Evolutionary conservation across 306 rosid genomes (phyloP), one percentile per base, ranked within the genome.

Genomic region (Malus sieversii): DNA sequence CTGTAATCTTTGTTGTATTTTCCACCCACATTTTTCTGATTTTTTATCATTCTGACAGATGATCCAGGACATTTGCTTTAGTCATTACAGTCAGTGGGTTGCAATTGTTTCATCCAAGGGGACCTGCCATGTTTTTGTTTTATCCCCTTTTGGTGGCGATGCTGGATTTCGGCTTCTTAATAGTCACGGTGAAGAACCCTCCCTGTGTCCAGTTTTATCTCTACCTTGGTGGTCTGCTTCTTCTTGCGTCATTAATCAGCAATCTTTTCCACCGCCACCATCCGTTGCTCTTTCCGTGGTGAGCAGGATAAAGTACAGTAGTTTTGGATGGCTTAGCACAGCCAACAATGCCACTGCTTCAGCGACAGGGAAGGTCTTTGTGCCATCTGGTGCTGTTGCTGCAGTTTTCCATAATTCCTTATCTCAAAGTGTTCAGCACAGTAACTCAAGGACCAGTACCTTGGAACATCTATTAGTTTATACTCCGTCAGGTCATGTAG

Each of bases 1-100:
- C 29, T 75, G 61, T 76, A 66, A 48, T 23, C 27, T 61, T 58
- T 76, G 60, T 72, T 70, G 27, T 68, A 30, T 77, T 66, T 71
- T 55, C 12, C 72, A 62, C 76, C 79, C 11, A 33, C 51, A 12
- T 75, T 62, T 42, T 76, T 67, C 68, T 66, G 57, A 68, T 68
- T 46, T 40, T 22, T 59, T 53, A 65, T 78, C 66, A 72, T 22
- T 74, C 60, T 73, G 70, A 79, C 96, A 93, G 98, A 85, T 88
- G 81, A 93, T 93, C 81, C 98, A 93, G 86, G 97, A 93, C 80
- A 93, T 93, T 75, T 91, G 98, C 84, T 93, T 93, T 80, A 93
- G 98, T 78, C 81, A 85, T 70, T 93, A 84, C 71, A 91, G 97
- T 81, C 97, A 91, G 73, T 93, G 98, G 98, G 85, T 93, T 77